Conservation (phyloP, 2,329 filamentous ascomycete genomes). For the Epichloe typhina region DNA sequence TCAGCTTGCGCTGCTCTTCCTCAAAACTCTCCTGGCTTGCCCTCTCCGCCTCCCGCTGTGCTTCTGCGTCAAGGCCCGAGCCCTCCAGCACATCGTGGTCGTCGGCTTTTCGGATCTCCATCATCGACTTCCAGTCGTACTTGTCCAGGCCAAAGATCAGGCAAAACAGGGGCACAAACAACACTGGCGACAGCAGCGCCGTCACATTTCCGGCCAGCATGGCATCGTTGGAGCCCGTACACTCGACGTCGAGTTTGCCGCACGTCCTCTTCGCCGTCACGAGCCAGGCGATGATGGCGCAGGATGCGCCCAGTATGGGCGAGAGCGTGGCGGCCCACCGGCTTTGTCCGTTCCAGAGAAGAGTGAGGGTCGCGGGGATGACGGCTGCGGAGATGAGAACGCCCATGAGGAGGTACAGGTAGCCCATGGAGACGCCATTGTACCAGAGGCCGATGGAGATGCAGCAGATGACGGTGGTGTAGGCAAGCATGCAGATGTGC, state of each 20-base stretch:
- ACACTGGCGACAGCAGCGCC: conserved; percentile 61
- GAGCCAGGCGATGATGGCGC: conserved; percentile 60
- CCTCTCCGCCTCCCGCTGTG: conserved; percentile 10
- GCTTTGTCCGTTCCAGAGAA: conserved; percentile 72
- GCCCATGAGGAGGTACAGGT: conserved; percentile 82
- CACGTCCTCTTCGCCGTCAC: conserved; percentile 59
- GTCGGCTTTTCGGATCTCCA: conserved; percentile 62
- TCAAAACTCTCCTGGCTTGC: conserved; percentile 23
- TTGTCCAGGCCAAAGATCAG: conserved; percentile 45
- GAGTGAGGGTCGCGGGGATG: conserved; percentile 65
- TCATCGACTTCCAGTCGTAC: conserved; percentile 82
- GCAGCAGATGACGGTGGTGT: conserved; percentile 62
- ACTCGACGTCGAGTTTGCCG: conserved; percentile 54
- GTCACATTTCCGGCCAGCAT: conserved; percentile 83
- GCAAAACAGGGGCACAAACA: conserved; percentile 63
- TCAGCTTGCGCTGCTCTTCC: conserved; percentile 35
- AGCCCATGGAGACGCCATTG: conserved; percentile 73
- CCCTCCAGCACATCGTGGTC: conserved; percentile 57
- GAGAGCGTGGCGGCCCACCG: conserved; percentile 55
- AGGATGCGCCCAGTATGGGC: conserved; percentile 52
- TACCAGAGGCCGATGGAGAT: conserved; percentile 67
- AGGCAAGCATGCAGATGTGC: conserved; percentile 55
- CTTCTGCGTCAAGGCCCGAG: conserved; percentile 34
- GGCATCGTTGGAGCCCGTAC: conserved; percentile 70
- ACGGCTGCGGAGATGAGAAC: conserved; percentile 80